phyloP scores from a whole-genome alignment of 169 alveolate species.

The Plasmodium yoelii region DNA sequence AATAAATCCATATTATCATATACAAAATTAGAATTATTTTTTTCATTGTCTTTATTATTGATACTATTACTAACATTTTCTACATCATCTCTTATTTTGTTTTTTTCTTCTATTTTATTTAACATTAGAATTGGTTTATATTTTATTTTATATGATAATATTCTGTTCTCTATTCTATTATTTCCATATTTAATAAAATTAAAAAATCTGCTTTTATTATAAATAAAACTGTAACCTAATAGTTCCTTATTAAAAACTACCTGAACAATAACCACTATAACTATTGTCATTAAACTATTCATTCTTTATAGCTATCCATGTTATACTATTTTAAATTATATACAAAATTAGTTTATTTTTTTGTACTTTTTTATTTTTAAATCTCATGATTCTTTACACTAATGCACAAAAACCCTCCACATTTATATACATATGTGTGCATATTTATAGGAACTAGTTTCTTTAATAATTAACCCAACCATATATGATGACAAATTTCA shows the following conservation, averaged over 20 bases:
- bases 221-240: conserved; percentile 7
- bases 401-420: no score
- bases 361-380: no score
- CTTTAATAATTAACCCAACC: no score
- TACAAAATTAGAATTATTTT: conserved; percentile 1
- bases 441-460: no score
- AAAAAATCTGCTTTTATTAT: neutral
- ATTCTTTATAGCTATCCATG: conserved; percentile 10
- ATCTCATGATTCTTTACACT: no score
- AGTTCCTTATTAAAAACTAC: neutral
- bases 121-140: neutral
- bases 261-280: conserved; percentile 19
- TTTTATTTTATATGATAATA: no score
- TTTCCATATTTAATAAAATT: conserved; percentile 3
- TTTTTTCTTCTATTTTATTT: conserved; percentile 2
- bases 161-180: neutral
- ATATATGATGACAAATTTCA: no score
- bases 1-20: conserved; percentile 30
- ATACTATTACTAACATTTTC: no score
- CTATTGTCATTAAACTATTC: conserved; percentile 19
- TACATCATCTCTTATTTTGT: no score
- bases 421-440: no score
- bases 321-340: no score
- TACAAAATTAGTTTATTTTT: no score
- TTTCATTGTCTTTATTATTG: neutral